Evolutionary conservation across 495 filamentous ascomycete species (phyloP), one percentile per base, ranked within the genome.

Genomic region (Lineolata rhizophorae): DNA sequence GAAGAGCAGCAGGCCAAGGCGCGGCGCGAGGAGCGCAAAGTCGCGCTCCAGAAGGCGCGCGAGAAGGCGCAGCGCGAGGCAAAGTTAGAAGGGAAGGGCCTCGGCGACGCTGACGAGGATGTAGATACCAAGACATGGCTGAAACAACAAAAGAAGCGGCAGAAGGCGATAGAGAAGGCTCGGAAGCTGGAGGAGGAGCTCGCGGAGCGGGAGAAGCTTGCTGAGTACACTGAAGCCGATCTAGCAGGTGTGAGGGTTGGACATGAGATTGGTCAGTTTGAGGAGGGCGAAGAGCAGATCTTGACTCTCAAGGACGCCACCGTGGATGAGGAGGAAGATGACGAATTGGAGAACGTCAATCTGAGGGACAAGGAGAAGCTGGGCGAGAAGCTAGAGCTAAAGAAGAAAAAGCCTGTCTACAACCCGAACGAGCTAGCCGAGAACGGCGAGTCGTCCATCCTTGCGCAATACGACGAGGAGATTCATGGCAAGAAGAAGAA

Each of bases 401-500:
- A 94, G 61, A 93, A 87, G 67, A 80, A 79, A 53, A 82, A 78
- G 53, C 77, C 78, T 0, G 68, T 71, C 2, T 97, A 97, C 43
- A 76, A 95, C 43, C 83, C 84, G 2, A 65, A 77, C 40, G 73
- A 73, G 28, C 59, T 68, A 11, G 70, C 70, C 34, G 76, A 74
- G 37, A 64, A 62, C 32, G 75, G 69, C 31, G 57, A 70, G 35
- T 62, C 58, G 30, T 57, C 56, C 2, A 64, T 97, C 18, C 56
- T 97, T 28, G 62, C 70, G 15, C 81, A 97, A 35, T 97, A 97
- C 47, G 87, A 95, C 41, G 85, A 93, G 45, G 84, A 90, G 44
- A 91, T 93, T 29, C 67, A 79, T 25, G 83, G 82, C 34, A 93
- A 91, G 56, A 87, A 85, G 54, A 64, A 67, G 30, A 94, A 91